Conservation (phyloP, 2,329 filamentous ascomycete species). For the Akanthomyces muscarius region DNA sequence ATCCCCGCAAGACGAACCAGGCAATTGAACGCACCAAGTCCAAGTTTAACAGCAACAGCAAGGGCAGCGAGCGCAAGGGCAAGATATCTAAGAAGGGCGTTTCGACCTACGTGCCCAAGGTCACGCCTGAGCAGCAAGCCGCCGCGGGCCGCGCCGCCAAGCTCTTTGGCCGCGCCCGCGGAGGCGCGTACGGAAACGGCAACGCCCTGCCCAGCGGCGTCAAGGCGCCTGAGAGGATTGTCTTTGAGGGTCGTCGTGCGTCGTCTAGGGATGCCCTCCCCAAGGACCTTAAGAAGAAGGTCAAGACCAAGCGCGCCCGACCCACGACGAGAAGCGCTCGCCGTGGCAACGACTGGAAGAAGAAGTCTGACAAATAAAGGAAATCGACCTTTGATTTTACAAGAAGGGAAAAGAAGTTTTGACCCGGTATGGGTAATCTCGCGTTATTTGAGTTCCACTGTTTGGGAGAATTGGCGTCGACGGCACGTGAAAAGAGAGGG, state of each 20-base stretch:
- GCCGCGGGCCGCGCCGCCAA: slow-evolving; percentile 69
- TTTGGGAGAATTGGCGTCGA: slow-evolving; percentile 8
- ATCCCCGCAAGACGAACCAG: slow-evolving; percentile 56
- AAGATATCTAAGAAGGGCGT: slow-evolving; percentile 24
- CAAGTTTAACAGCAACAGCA: slow-evolving; percentile 30
- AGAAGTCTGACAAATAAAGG: slow-evolving; percentile 23
- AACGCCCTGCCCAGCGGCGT: slow-evolving; percentile 28
- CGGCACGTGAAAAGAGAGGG: slow-evolving; percentile 6
- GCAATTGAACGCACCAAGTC: slow-evolving; percentile 36
- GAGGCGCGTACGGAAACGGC: slow-evolving; percentile 42
- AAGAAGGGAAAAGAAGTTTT: background rate
- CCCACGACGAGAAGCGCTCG: slow-evolving; percentile 37
- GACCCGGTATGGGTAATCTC: background rate
- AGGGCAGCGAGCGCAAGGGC: background rate
- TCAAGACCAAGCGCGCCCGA: slow-evolving; percentile 41
- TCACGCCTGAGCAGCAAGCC: slow-evolving; percentile 65
- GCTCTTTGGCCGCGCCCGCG: slow-evolving; percentile 63
- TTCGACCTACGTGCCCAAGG: slow-evolving; percentile 63
- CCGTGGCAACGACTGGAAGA: slow-evolving; percentile 44
- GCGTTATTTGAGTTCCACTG: background rate
- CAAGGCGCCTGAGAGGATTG: slow-evolving; percentile 63
- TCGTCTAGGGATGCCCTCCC: slow-evolving; percentile 62
- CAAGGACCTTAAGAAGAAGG: slow-evolving; percentile 54
- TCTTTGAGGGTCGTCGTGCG: slow-evolving; percentile 79
- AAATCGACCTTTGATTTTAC: background rate